Evolutionary conservation across 108 stramenopile species (phyloP).

Genomic region (Cafeteria roenbergensis): DNA sequence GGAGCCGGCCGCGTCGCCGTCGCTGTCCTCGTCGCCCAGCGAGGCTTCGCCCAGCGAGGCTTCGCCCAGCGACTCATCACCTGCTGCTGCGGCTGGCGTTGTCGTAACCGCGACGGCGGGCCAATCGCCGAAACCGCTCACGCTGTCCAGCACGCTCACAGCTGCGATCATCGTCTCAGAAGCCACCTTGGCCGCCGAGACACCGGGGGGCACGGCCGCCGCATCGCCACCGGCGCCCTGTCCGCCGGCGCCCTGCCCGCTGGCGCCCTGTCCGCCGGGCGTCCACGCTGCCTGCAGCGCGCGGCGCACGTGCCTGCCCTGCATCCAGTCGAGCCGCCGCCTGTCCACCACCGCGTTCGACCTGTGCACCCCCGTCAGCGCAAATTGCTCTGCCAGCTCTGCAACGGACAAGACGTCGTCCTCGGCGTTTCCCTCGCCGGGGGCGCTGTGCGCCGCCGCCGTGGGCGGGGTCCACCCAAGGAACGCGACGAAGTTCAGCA

Average conservation of each 20-base stretch:
- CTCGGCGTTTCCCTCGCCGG: background rate
- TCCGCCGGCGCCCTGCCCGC: background rate
- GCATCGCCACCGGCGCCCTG: background rate
- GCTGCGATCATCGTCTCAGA: no score
- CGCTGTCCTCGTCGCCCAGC: no score
- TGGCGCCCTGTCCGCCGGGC: no score
- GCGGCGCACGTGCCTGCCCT: background rate
- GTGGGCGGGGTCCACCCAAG: conserved; percentile 21
- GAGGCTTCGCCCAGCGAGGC: no score
- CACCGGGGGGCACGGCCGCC: no score
- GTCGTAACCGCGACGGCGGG: no score
- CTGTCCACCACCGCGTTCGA: background rate
- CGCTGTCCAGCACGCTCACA: no score
- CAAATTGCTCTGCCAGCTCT: background rate
- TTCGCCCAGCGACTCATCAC: no score
- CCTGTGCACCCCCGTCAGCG: background rate
- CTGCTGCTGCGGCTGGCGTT: no score
- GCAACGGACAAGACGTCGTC: background rate
- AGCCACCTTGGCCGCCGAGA: background rate
- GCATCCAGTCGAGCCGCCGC: background rate
- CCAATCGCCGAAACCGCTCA: no score
- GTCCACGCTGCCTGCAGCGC: background rate
- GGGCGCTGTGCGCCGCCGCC: no score
- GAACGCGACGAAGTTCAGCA: conserved; percentile 18
- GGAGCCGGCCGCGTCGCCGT: no score